Evolutionary conservation across 352 stramenopile species (phyloP).

Genomic region (Phytophthora tentaculata): DNA sequence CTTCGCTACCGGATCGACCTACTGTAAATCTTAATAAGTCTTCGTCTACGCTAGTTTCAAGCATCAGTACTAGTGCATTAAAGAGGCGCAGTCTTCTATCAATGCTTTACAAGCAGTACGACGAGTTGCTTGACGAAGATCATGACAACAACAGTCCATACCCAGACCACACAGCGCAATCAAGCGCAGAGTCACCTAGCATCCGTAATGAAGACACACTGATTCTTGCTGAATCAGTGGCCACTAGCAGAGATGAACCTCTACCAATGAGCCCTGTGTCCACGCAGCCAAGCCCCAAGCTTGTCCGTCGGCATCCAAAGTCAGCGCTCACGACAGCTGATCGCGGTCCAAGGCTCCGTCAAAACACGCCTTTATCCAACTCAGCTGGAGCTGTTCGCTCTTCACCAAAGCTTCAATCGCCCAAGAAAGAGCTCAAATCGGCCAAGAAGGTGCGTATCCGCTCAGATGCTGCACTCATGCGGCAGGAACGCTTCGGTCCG

Average conservation of each 20-base stretch:
- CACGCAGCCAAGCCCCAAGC: constrained; percentile 4
- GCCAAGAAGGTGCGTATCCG: constrained; percentile 72
- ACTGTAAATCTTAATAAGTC: constrained; percentile 3
- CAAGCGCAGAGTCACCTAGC: constrained; percentile 2
- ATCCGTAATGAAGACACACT: constrained; percentile 1
- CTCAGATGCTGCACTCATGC: constrained; percentile 65
- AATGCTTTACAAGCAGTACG: constrained; percentile 46
- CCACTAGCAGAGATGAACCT: background rate
- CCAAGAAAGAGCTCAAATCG: constrained; percentile 34
- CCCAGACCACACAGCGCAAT: background rate
- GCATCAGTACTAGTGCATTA: constrained; percentile 39
- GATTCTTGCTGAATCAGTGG: background rate
- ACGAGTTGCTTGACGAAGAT: constrained; percentile 44
- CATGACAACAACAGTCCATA: constrained; percentile 21
- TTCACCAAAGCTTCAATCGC: background rate
- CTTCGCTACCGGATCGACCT: constrained; percentile 15
- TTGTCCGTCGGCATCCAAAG: constrained; percentile 21
- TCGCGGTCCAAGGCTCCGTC: constrained; percentile 14
- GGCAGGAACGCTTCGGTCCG: constrained; percentile 64
- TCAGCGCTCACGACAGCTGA: constrained; percentile 25
- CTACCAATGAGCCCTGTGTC: background rate
- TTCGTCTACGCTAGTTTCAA: constrained; percentile 36
- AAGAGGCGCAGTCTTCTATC: constrained; percentile 23
- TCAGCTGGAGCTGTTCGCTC: constrained; percentile 27
- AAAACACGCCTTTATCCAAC: constrained; percentile 25